Percentiles rank a stretch among this genome's conserved stretches.
phyloP scores from a whole-genome alignment of 1,284 basidiomycete species.

The Apiotrichum mycotoxinovorans region DNA sequence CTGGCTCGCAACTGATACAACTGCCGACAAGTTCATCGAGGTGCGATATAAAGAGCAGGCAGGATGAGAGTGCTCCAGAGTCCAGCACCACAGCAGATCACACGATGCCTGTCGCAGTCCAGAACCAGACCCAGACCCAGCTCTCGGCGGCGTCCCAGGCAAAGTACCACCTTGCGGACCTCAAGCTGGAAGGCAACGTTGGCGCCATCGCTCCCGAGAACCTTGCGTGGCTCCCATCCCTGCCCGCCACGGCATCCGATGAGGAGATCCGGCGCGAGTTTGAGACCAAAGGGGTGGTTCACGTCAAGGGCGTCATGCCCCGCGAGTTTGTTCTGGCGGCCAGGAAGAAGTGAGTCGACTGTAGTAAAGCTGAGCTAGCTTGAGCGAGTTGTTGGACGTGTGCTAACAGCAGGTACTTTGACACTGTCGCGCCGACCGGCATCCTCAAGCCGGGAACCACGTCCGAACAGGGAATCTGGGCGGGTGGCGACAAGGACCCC shows the following conservation, averaged over 20 bases:
- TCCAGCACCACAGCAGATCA: too few relatives aligned
- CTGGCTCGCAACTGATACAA: too few relatives aligned
- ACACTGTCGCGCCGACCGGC: conserved; percentile 10
- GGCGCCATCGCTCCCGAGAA: conserved; percentile 1
- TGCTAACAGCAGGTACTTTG: conserved; percentile 12
- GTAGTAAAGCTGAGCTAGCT: too few relatives aligned
- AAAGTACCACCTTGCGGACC: neutral
- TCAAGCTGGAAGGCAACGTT: conserved; percentile 6
- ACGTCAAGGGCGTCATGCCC: conserved; percentile 22
- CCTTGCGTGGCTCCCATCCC: conserved; percentile 16
- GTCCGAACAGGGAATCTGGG: conserved; percentile 8
- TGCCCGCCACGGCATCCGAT: conserved; percentile 12
- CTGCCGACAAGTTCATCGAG: too few relatives aligned
- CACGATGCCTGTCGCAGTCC: too few relatives aligned
- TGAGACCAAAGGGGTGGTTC: conserved; percentile 20
- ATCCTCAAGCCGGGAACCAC: conserved; percentile 7
- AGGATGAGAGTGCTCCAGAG: too few relatives aligned
- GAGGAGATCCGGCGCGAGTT: conserved; percentile 14
- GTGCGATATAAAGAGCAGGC: too few relatives aligned
- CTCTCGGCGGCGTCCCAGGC: too few relatives aligned
- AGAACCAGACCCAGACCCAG: too few relatives aligned
- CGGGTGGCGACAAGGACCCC: conserved; percentile 7
- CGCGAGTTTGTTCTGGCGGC: conserved; percentile 16
- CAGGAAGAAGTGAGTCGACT: conserved; percentile 6
- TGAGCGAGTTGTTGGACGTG: neutral